Base-by-base conservation (phyloP, 2,329 filamentous ascomycete genomes). In the Fonsecaea erecta region DNA sequence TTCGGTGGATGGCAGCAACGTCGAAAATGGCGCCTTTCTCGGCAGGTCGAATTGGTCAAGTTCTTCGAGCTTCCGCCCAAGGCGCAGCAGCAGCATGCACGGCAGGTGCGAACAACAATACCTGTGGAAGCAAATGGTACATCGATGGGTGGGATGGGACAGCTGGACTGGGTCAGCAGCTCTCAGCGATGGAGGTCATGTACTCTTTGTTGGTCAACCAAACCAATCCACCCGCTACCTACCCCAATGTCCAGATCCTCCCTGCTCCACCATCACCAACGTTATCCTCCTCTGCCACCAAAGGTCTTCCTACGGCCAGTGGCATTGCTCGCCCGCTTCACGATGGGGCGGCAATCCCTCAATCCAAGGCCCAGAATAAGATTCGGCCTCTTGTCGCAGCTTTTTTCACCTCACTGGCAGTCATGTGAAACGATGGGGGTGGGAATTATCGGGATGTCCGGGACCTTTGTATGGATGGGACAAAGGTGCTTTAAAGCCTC, bases 81-180 rank as follows among this genome's bases (percentile, higher is more conserved):
- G 88, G 84, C 0, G 66, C 88, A 0, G 84, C 86, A 1, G 81
- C 80, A 35, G 83, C 86, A 63, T 92, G 89, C 75, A 86, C 83
- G 0, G 86, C 85, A 12, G 87, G 85, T 5, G 76, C 77, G 0
- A 80, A 82, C 5, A 82, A 85, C 12, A 83, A 84, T 24, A 81
- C 81, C 16, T 92, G 90, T 72, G 86, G 88, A 7, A 85, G 89
- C 69, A 84, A 83, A 69, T 92, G 89, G 89, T 82, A 79, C 43
- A 72, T 76, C 0, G 78, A 81, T 0, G 71, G 70, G 2, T 91
- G 81, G 70, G 85, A 88, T 67, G 83, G 83, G 46, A 84, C 80
- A 63, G 82, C 80, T 11, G 89, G 89, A 56, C 86, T 91, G 4
- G 85, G 89, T 52, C 82, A 89, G 74, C 86, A 91, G 79, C 88